Percentiles rank a stretch among this genome's conserved stretches.
Evolutionary conservation across 129 eudicot species (phyloP).

Genomic region (Silybum marianum): DNA sequence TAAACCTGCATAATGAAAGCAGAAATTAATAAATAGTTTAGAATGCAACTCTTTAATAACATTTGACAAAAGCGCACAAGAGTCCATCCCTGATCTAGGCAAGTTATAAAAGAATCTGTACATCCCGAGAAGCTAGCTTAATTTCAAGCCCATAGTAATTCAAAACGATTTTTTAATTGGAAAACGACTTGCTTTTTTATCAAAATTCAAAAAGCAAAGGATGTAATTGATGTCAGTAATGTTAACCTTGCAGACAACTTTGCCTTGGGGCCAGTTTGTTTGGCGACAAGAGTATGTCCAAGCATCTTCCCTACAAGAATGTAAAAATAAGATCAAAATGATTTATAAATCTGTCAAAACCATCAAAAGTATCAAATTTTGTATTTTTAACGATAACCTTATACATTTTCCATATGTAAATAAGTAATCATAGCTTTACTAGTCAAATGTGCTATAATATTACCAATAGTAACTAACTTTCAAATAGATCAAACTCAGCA

Average conservation of each 20-base stretch:
- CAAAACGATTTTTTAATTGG: too few relatives aligned
- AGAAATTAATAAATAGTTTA: not conserved
- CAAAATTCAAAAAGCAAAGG: not conserved
- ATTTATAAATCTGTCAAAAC: not conserved
- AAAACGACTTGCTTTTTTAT: not conserved
- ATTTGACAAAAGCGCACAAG: not conserved
- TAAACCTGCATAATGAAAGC: constrained; percentile 60
- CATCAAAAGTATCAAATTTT: constrained; percentile 4
- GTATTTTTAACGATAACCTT: not conserved
- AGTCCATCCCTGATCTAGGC: too few relatives aligned
- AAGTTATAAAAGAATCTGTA: too few relatives aligned
- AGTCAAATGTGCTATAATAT: not conserved
- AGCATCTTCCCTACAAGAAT: constrained; percentile 88
- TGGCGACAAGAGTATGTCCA: constrained; percentile 97
- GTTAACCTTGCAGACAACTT: constrained; percentile 98
- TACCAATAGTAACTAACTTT: too few relatives aligned
- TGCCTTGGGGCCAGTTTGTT: constrained; percentile 96
- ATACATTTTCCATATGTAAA: not conserved
- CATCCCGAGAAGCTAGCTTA: too few relatives aligned
- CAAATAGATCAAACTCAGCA: too few relatives aligned
- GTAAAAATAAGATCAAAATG: constrained; percentile 10
- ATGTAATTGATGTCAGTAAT: not conserved
- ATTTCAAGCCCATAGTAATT: too few relatives aligned
- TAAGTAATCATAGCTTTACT: not conserved
- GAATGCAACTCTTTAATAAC: not conserved